These are phyloP conservation scores for Erythrophleum ivorense DNA, from an alignment of 331 rosid genomes.

Conservation along the genomic window DNA sequence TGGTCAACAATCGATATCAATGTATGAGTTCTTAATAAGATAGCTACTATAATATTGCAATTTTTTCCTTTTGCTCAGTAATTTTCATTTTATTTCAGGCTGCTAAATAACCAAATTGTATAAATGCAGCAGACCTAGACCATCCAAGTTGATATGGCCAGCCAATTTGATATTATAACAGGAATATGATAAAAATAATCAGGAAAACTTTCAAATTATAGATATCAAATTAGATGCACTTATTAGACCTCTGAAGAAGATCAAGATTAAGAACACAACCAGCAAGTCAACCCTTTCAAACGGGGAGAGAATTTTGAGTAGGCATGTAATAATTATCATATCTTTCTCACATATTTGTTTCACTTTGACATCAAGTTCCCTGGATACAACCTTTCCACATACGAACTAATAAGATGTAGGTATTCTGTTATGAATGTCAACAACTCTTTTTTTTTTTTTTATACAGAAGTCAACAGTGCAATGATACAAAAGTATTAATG, in stretches of 20 bases:
- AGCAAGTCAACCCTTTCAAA: conserved; percentile 2
- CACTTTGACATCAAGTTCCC: background rate
- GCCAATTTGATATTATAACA: conserved; percentile 4
- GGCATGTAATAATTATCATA: conserved; percentile 5
- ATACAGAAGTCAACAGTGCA: background rate
- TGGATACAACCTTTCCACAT: background rate
- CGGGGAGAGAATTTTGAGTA: background rate
- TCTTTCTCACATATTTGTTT: conserved; percentile 17
- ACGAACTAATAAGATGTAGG: background rate
- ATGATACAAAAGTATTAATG: background rate
- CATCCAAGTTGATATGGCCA: conserved; percentile 36
- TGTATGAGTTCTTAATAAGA: conserved; percentile 19
- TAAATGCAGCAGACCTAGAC: conserved; percentile 15
- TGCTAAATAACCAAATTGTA: conserved; percentile 17
- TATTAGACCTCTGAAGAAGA: conserved; percentile 16
- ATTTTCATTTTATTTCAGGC: conserved; percentile 4
- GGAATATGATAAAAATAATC: conserved; percentile 20
- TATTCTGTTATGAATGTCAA: background rate
- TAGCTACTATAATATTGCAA: background rate
- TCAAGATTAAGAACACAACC: background rate
- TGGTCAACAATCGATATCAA: conserved; percentile 37
- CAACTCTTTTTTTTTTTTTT: too few relatives aligned
- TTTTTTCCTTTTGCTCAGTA: background rate
- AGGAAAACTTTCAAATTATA: conserved; percentile 21
- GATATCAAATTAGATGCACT: conserved; percentile 14